These are phyloP conservation scores for Cordyceps farinosa DNA, from an alignment of 2,329 filamentous ascomycete genomes.

Conservation along the genomic window DNA sequence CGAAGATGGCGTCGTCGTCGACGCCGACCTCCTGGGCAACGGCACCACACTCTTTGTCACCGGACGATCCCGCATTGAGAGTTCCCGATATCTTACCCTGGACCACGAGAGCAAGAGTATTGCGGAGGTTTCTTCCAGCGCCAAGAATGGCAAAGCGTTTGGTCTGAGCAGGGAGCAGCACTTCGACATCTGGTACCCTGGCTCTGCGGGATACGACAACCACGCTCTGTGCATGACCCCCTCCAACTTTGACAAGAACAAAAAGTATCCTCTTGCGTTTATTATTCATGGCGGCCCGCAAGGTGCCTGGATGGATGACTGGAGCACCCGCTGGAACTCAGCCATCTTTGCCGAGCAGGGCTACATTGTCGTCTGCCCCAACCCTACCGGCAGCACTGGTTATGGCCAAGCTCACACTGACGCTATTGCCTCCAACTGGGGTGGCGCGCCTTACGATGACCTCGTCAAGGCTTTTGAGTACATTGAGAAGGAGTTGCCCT, in stretches of 20 bases:
- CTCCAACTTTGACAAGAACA: constrained; percentile 61
- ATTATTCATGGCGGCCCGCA: constrained; percentile 83
- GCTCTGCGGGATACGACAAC: constrained; percentile 61
- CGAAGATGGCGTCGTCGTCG: constrained; percentile 50
- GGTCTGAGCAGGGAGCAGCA: constrained; percentile 62
- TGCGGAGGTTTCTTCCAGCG: constrained; percentile 57
- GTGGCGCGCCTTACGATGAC: constrained; percentile 78
- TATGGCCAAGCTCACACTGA: constrained; percentile 77
- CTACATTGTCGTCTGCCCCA: constrained; percentile 77
- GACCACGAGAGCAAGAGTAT: constrained; percentile 40
- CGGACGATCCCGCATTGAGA: constrained; percentile 68
- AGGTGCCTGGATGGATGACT: constrained; percentile 69
- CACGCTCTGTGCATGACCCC: constrained; percentile 67
- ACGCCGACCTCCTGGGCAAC: constrained; percentile 50
- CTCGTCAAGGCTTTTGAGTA: constrained; percentile 75
- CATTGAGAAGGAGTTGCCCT: constrained; percentile 61
- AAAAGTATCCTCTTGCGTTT: constrained; percentile 76
- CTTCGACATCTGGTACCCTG: constrained; percentile 66
- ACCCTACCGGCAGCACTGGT: constrained; percentile 78
- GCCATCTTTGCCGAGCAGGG: constrained; percentile 84
- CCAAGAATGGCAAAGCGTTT: constrained; percentile 62
- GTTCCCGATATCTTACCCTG: constrained; percentile 63
- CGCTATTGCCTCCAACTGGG: constrained; percentile 78
- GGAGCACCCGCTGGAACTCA: constrained; percentile 83
- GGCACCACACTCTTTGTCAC: constrained; percentile 57